A percentile compares a stretch with the other conserved stretches of the same genome.
Conservation (phyloP, 2,329 filamentous ascomycete species). For the Neocatenulostroma microsporum region DNA sequence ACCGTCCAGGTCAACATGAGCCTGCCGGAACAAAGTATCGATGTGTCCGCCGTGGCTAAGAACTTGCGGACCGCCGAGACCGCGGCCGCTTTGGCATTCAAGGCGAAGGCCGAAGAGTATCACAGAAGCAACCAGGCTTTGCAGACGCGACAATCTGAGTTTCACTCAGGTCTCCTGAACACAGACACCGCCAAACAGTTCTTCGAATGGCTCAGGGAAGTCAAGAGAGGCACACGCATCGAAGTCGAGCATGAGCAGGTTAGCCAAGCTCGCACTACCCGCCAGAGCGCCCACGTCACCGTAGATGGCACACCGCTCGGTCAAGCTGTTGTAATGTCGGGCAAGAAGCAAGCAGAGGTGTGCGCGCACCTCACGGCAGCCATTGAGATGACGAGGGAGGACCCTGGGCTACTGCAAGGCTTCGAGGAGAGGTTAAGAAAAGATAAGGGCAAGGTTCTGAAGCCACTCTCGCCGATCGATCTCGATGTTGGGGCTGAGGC, state of each 20-base stretch:
- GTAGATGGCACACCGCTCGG: conserved; percentile 26
- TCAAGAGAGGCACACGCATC: conserved; percentile 10
- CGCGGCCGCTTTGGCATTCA: conserved; percentile 33
- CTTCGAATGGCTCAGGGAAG: conserved; percentile 29
- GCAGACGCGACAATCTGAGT: conserved; percentile 20
- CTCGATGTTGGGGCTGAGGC: conserved; percentile 25
- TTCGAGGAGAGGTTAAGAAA: conserved; percentile 29
- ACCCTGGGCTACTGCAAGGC: conserved; percentile 26
- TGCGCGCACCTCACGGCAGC: conserved; percentile 33
- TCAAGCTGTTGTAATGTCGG: conserved; percentile 23
- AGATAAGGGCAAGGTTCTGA: conserved; percentile 28
- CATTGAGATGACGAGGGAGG: conserved; percentile 26
- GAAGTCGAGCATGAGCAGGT: conserved; percentile 17
- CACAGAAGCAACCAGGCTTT: conserved; percentile 13
- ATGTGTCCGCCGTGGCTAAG: conserved; percentile 23
- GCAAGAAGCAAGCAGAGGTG: conserved; percentile 30
- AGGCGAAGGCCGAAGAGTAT: conserved; percentile 30
- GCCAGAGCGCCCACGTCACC: conserved; percentile 19
- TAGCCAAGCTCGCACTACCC: neutral
- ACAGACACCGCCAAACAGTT: conserved; percentile 32
- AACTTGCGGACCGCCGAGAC: conserved; percentile 27
- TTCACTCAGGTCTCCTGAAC: conserved; percentile 24
- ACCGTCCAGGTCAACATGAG: conserved; percentile 24
- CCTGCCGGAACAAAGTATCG: conserved; percentile 31
- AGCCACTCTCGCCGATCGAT: conserved; percentile 22